These are phyloP conservation scores for Paraconiothyrium brasiliense DNA, from an alignment of 2,329 filamentous ascomycete genomes.

Conservation along the genomic window DNA sequence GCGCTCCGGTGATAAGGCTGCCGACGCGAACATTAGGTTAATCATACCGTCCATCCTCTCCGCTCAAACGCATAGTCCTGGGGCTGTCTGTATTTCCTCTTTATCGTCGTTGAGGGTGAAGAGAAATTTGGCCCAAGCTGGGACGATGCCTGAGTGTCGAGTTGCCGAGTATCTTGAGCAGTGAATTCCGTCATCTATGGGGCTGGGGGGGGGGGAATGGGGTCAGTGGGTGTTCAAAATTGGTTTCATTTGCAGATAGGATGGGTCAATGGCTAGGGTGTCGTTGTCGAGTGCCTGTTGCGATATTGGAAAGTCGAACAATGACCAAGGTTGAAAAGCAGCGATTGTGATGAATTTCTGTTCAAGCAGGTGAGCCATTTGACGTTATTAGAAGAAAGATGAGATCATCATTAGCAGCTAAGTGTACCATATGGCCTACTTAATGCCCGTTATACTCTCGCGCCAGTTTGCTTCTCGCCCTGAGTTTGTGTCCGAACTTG, in stretches of 20 bases:
- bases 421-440: not conserved
- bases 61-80: slow-evolving; percentile 37
- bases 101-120: slow-evolving; percentile 39
- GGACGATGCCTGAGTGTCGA: slow-evolving; percentile 40
- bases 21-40: slow-evolving; percentile 49
- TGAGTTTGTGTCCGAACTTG: slow-evolving; percentile 52
- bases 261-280: slow-evolving; percentile 63
- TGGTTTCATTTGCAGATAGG: slow-evolving; percentile 64
- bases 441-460: slow-evolving; percentile 5
- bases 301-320: not conserved
- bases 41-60: slow-evolving; percentile 30
- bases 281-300: slow-evolving; percentile 38
- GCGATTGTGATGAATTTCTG: not conserved
- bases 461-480: slow-evolving; percentile 53
- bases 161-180: slow-evolving; percentile 38
- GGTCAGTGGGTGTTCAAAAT: slow-evolving; percentile 58
- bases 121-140: slow-evolving; percentile 40
- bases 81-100: slow-evolving; percentile 43
- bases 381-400: too few relatives aligned
- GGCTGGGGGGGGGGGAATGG: slow-evolving; percentile 47
- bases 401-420: not conserved
- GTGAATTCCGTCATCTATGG: slow-evolving; percentile 52
- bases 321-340: not conserved
- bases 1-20: slow-evolving; percentile 52
- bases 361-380: not conserved